These are phyloP conservation scores for Castanospermum australe DNA, from an alignment of 306 rosid genomes.

Conservation along the genomic window DNA sequence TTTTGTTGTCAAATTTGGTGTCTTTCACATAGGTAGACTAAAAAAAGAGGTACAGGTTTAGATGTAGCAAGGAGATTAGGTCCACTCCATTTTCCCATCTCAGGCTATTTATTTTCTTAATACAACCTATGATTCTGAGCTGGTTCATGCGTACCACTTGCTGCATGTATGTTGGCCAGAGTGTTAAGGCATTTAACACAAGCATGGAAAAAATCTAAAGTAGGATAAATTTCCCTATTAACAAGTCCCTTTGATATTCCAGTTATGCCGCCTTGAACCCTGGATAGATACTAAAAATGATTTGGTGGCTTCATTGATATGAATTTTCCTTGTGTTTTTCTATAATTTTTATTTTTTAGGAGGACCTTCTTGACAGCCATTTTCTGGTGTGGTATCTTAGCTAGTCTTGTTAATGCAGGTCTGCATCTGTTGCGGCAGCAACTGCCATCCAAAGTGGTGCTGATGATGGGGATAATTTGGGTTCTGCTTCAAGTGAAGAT, in stretches of 20 bases:
- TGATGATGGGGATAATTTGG: conserved; percentile 40
- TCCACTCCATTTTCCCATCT: background rate
- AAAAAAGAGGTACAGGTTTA: background rate
- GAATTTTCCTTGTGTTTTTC: background rate
- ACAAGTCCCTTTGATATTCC: conserved; percentile 6
- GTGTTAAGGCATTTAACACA: conserved; percentile 16
- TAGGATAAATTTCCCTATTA: background rate
- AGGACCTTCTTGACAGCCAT: background rate
- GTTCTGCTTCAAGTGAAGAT: conserved; percentile 71
- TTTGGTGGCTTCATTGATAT: background rate
- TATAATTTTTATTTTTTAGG: background rate
- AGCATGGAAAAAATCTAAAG: conserved; percentile 11
- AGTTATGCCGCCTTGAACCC: too few species aligned
- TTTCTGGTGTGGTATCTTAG: background rate
- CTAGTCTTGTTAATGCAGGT: conserved; percentile 49
- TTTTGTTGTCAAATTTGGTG: background rate
- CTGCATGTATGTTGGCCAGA: background rate
- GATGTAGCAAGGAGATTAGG: background rate
- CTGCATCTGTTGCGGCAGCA: conserved; percentile 76
- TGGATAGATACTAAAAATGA: conserved; percentile 16
- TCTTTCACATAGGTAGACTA: background rate
- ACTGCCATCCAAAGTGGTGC: conserved; percentile 54
- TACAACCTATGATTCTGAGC: background rate
- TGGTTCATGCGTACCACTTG: conserved; percentile 27
- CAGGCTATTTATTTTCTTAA: background rate